phyloP scores from a whole-genome alignment of 1,284 basidiomycete genomes.

The Stygiomarasmius scandens region DNA sequence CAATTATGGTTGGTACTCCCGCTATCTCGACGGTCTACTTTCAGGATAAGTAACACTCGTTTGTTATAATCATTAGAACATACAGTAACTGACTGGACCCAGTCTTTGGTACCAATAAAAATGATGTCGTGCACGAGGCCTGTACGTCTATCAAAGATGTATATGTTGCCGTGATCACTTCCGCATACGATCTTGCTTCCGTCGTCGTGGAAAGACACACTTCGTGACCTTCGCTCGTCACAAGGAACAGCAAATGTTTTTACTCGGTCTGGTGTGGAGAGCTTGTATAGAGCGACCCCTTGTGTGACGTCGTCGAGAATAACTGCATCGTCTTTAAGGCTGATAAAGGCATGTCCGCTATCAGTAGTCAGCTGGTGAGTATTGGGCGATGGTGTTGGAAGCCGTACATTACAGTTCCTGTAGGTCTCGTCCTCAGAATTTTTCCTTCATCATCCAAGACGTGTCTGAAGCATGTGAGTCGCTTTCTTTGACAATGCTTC shows the following conservation, averaged over 20 bases:
- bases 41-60: not conserved
- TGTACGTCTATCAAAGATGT: conserved; percentile 2
- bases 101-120: not conserved
- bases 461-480: not conserved
- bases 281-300: conserved; percentile 7
- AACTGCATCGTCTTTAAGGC: conserved; percentile 5
- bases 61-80: not conserved
- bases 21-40: not conserved
- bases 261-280: not conserved
- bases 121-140: not conserved
- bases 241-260: not conserved
- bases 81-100: not conserved
- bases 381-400: not conserved
- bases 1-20: not conserved
- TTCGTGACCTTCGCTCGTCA: not conserved
- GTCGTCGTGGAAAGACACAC: conserved; percentile 6
- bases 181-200: not conserved
- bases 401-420: conserved; percentile 9
- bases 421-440: conserved; percentile 1
- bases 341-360: conserved; percentile 10
- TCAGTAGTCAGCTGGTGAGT: not conserved
- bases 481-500: not conserved
- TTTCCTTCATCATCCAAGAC: conserved; percentile 6
- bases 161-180: not conserved
- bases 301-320: conserved; percentile 9